phyloP scores from a whole-genome alignment of 352 stramenopile species.

The Pythium periplocum region DNA sequence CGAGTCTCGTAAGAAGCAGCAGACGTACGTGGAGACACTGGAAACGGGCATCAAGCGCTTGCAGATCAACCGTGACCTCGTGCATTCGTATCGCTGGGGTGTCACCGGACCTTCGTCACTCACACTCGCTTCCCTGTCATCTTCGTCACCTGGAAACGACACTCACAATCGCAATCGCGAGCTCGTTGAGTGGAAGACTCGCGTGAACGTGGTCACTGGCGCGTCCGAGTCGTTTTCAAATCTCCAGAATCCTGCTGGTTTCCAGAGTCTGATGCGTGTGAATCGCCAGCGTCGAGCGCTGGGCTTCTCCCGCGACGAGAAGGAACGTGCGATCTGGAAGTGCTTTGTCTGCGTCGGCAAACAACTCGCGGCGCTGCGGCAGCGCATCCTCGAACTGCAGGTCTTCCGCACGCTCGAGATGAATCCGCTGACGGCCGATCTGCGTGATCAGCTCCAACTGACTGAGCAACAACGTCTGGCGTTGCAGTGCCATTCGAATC shows the following conservation, averaged over 20 bases:
- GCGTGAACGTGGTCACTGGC: conserved; percentile 63
- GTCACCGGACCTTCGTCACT: conserved; percentile 19
- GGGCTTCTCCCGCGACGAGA: conserved; percentile 35
- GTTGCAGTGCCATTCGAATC: conserved; percentile 53
- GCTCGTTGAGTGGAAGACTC: conserved; percentile 57
- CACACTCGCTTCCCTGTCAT: background rate
- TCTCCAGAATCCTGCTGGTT: conserved; percentile 65
- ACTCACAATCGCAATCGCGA: conserved; percentile 12
- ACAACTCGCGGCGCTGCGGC: conserved; percentile 47
- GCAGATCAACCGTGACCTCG: conserved; percentile 76
- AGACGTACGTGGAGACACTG: conserved; percentile 83
- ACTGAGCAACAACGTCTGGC: conserved; percentile 50
- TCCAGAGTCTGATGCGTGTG: conserved; percentile 62
- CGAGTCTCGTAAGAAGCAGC: conserved; percentile 82
- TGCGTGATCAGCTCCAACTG: conserved; percentile 42
- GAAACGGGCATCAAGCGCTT: conserved; percentile 85
- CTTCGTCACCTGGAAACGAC: background rate
- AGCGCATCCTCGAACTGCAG: conserved; percentile 57
- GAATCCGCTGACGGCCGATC: conserved; percentile 35
- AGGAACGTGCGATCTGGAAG: conserved; percentile 49
- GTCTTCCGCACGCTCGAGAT: conserved; percentile 45
- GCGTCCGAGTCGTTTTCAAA: conserved; percentile 53
- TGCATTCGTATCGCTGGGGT: conserved; percentile 71
- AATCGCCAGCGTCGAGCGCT: conserved; percentile 68
- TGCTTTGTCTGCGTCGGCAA: conserved; percentile 54